A percentile compares a stretch with the other conserved stretches of the same genome.
Evolutionary conservation across 2,329 filamentous ascomycete species (phyloP).

Genomic region (Scleromitrula shiraiana): DNA sequence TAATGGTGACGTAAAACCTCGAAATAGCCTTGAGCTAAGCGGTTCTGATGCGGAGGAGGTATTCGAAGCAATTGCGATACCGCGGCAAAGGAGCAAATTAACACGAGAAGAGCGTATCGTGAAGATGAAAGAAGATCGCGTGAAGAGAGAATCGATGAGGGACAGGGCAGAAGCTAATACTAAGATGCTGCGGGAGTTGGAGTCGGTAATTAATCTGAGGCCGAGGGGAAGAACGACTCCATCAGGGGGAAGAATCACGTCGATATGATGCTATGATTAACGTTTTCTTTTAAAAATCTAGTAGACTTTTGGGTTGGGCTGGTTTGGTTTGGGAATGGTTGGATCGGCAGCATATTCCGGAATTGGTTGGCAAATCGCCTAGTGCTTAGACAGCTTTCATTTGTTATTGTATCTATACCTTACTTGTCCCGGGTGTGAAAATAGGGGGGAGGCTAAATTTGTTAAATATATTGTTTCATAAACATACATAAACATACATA

Average conservation of each 20-base stretch:
- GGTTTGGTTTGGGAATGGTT: constrained; percentile 2
- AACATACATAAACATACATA: neutral
- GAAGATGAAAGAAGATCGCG: constrained; percentile 82
- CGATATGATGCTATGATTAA: constrained; percentile 23
- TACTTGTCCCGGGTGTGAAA: neutral
- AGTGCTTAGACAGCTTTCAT: constrained; percentile 2
- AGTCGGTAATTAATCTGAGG: constrained; percentile 70
- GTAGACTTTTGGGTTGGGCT: neutral
- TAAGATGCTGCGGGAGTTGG: constrained; percentile 86
- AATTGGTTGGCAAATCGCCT: neutral
- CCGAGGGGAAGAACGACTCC: constrained; percentile 30
- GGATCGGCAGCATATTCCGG: neutral
- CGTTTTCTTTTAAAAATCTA: constrained; percentile 4
- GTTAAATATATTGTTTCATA: neutral
- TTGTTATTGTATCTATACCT: constrained; percentile 1
- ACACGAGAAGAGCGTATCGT: constrained; percentile 80
- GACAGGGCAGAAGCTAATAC: constrained; percentile 75
- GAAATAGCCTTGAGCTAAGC: constrained; percentile 43
- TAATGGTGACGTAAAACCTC: constrained; percentile 57
- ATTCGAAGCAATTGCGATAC: constrained; percentile 82
- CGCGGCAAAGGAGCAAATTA: constrained; percentile 60
- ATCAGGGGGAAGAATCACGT: constrained; percentile 27
- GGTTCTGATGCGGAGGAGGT: constrained; percentile 64
- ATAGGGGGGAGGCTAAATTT: neutral
- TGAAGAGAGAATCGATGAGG: constrained; percentile 59